Percentiles rank a stretch among this genome's conserved stretches.
Evolutionary conservation across 495 filamentous ascomycete genomes (phyloP).

Genomic region (Tuber brumale): DNA sequence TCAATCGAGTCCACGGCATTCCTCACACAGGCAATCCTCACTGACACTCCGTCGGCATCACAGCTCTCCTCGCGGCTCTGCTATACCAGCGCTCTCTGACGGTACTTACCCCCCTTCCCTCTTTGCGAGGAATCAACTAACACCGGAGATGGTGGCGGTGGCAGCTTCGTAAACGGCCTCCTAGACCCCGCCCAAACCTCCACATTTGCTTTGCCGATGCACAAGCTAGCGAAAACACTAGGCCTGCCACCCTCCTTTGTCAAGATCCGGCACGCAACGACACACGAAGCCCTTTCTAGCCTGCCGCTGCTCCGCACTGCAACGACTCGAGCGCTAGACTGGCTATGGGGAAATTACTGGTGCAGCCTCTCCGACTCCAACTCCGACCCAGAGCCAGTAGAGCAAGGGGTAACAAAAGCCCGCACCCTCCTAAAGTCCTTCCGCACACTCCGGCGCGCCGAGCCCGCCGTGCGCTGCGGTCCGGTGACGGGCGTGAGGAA

Average conservation of each 20-base stretch:
- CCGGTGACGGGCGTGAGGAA: slow-evolving; percentile 20
- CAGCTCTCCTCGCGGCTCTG: slow-evolving; percentile 28
- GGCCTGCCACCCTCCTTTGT: slow-evolving; percentile 78
- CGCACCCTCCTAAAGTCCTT: slow-evolving; percentile 8
- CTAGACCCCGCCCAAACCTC: slow-evolving; percentile 67
- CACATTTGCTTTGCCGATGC: slow-evolving; percentile 71
- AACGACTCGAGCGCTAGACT: slow-evolving; percentile 61
- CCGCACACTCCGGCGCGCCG: slow-evolving; percentile 13
- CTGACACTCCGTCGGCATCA: slow-evolving; percentile 20
- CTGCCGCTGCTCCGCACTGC: slow-evolving; percentile 62
- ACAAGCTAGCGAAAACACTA: slow-evolving; percentile 65
- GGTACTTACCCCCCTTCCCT: slow-evolving; percentile 15
- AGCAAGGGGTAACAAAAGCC: background rate
- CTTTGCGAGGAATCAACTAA: background rate
- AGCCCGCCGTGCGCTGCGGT: slow-evolving; percentile 21
- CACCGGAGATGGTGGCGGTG: background rate
- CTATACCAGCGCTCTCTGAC: slow-evolving; percentile 36
- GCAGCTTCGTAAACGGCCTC: slow-evolving; percentile 83
- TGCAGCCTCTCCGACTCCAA: slow-evolving; percentile 42
- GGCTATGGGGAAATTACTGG: slow-evolving; percentile 92
- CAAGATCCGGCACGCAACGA: slow-evolving; percentile 81
- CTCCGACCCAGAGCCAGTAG: background rate
- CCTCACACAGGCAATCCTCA: slow-evolving; percentile 33
- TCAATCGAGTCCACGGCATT: slow-evolving; percentile 39
- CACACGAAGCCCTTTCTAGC: slow-evolving; percentile 76